Base-by-base conservation (phyloP, 2,329 filamentous ascomycete species). In the Huntiella moniliformis region DNA sequence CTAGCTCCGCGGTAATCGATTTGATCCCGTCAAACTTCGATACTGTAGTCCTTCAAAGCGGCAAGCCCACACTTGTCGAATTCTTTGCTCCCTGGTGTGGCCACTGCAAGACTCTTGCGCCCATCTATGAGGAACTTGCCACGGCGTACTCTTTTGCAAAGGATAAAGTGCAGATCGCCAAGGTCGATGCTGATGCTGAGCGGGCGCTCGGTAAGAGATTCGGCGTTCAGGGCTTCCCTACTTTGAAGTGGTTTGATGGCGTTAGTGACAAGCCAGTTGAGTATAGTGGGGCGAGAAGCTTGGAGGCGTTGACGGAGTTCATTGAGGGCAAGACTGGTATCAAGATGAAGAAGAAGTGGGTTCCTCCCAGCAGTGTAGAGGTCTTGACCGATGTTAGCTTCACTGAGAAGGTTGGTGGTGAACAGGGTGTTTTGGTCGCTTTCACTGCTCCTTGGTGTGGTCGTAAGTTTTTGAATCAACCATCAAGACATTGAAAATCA, bases 21-120 rank as follows among this genome's bases (percentile, higher is more conserved):
- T 79, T 98, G 51, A 77, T 82, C 50, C 86, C 88, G 47, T 68
- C 69, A 56, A 98, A 95, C 70, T 98, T 98, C 62, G 88, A 96
- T 68, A 67, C 79, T 41, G 71, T 94, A 46, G 85, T 94, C 52
- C 71, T 94, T 50, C 77, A 92, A 61, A 88, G 83, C 39, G 86
- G 86, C 63, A 96, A 93, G 69, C 88, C 91, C 38, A 87, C 91
- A 0, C 78, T 98, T 18, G 86, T 96, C 56, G 87, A 96, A 63
- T 98, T 98, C 74, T 96, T 93, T 60, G 91, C 91, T 32, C 87
- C 88, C 17, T 98, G 91, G 91, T 98, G 91, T 59, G 92, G 91
- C 31, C 91, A 98, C 72, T 98, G 91, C 84, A 96, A 96, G 74
- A 93, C 68, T 58, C 81, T 98, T 32, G 91, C 91, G 12, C 92